A percentile compares a stretch with the other conserved stretches of the same genome.
Evolutionary conservation across 2,329 filamentous ascomycete species (phyloP).

Genomic region (Apiospora phragmitis): DNA sequence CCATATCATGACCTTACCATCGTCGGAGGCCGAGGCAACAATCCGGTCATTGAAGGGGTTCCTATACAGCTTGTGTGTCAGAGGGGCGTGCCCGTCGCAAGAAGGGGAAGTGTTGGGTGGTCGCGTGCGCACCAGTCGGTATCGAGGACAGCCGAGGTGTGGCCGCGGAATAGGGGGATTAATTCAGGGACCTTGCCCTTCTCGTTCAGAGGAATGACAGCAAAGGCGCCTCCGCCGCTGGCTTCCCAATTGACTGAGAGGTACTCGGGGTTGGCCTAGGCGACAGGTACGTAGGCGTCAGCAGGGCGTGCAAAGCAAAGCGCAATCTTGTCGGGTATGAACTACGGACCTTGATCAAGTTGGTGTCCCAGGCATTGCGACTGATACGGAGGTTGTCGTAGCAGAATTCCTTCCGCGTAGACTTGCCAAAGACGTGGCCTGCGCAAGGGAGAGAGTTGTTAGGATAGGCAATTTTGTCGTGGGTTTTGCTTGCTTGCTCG

Average conservation of each 20-base stretch:
- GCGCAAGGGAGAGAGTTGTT: conserved; percentile 22
- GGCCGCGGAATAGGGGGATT: conserved; percentile 92
- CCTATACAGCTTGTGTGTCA: conserved; percentile 54
- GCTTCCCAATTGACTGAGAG: conserved; percentile 98
- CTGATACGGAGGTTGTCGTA: conserved; percentile 98
- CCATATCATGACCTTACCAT: conserved; percentile 97
- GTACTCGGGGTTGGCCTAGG: conserved; percentile 89
- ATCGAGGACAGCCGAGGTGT: conserved; percentile 93
- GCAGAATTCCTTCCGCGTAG: conserved; percentile 95
- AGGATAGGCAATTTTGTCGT: conserved; percentile 27
- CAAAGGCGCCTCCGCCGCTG: conserved; percentile 93
- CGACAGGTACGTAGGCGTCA: conserved; percentile 17
- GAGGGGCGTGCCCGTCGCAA: conserved; percentile 22
- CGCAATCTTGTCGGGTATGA: not conserved
- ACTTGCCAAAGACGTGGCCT: conserved; percentile 98
- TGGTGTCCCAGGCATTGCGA: conserved; percentile 99
- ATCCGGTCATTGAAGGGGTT: conserved; percentile 94
- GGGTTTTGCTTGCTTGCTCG: conserved; percentile 25
- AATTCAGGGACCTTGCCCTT: conserved; percentile 88
- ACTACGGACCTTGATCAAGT: conserved; percentile 80
- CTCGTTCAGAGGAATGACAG: conserved; percentile 89
- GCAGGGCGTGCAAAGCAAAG: conserved; percentile 19
- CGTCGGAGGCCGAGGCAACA: conserved; percentile 91
- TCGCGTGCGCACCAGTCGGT: conserved; percentile 78
- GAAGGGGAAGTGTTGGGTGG: conserved; percentile 16